Evolutionary conservation across 768 basidiomycete genomes (phyloP).

Genomic region (Kwoniella newhampshirensis): DNA sequence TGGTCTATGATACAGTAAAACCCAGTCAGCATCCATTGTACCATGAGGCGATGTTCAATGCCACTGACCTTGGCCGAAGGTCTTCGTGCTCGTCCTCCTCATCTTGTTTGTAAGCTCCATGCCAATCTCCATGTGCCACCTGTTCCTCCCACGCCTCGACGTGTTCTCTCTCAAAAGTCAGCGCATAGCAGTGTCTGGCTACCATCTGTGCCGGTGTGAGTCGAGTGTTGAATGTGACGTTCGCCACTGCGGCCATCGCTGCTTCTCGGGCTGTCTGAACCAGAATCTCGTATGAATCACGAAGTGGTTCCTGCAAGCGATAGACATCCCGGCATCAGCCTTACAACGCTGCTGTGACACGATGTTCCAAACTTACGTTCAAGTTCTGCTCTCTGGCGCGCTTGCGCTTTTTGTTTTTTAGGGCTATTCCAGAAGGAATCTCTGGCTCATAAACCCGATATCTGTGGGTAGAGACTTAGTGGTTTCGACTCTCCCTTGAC

Average conservation of each 20-base stretch:
- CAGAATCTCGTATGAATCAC: conserved; percentile 39
- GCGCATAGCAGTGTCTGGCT: conserved; percentile 49
- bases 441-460: conserved; percentile 50
- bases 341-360: not conserved
- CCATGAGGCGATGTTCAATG: not conserved
- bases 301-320: conserved; percentile 35
- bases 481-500: too few species aligned
- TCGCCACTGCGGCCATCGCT: conserved; percentile 25
- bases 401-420: conserved; percentile 44
- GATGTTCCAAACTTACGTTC: too few species aligned
- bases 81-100: conserved; percentile 26
- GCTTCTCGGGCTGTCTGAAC: conserved; percentile 27
- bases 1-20: conserved; percentile 17
- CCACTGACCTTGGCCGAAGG: conserved; percentile 33
- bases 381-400: conserved; percentile 47
- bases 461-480: conserved; percentile 10
- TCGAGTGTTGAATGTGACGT: conserved; percentile 23
- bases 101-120: conserved; percentile 7
- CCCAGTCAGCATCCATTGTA: not conserved
- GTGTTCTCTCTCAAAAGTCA: conserved; percentile 44
- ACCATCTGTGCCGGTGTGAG: conserved; percentile 34
- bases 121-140: conserved; percentile 16
- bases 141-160: conserved; percentile 33
- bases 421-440: conserved; percentile 47
- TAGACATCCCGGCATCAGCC: too few species aligned